Evolutionary conservation across 441 rosid species (phyloP), one percentile per base, ranked within the genome.

Genomic region (Flueggea neowawraea): DNA sequence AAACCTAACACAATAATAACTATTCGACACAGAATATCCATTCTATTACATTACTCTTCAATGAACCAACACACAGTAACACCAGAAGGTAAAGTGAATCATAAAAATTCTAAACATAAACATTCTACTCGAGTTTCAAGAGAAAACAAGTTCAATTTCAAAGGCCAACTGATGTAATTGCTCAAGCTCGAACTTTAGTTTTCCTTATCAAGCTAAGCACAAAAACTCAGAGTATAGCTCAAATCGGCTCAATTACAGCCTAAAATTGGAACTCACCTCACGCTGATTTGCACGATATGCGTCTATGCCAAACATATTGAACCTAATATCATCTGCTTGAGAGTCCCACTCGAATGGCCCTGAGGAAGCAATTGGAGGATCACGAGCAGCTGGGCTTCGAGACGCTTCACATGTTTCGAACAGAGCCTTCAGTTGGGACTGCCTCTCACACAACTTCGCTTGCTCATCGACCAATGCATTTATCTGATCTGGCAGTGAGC

Each of bases 331-430:
- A 31, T 89, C 93, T 54, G 93, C 96, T 54, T 71, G 83, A 70
- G 90, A 84, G 66, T 95, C 99, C 99, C 99, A 95, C 53, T 84
- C 88, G 62, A 89, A 91, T 13, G 83, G 16, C 39, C 87, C 88
- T 0, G 86, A 82, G 12, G 31, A 36, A 4, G 75, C 52, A 52
- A 57, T 65, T 0, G 80, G 60, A 59, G 60, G 78, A 31, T 52
- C 75, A 58, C 70, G 72, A 31, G 56, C 70, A 50, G 48, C 68
- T 15, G 73, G 72, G 50, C 78, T 74, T 55, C 69, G 78, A 12
- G 77, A 65, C 9, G 72, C 81, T 60, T 69, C 64, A 47, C 79
- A 67, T 17, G 88, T 80, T 69, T 89, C 89, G 66, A 89, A 65
- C 43, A 91, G 11, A 57, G 71, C 71, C 74, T 82, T 86, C 49